Conservation (phyloP, 2,329 filamentous ascomycete species). For the Xylariaceae sp. region DNA sequence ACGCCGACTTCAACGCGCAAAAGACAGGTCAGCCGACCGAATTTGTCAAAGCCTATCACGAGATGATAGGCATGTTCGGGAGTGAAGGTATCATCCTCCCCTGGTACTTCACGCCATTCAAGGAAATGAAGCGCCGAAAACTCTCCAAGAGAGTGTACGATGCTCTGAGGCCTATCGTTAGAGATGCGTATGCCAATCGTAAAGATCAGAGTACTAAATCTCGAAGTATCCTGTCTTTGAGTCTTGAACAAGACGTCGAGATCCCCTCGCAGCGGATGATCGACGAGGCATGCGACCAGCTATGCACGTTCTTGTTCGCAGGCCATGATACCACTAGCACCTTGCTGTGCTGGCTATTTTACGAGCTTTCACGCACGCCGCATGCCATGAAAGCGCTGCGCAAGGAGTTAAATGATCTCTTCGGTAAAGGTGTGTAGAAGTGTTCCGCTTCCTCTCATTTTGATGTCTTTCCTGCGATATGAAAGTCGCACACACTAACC, state of each 20-base stretch:
- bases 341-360: conserved; percentile 8
- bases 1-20: conserved; percentile 13
- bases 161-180: conserved; percentile 1
- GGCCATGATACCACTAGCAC: conserved; percentile 14
- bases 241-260: conserved; percentile 2
- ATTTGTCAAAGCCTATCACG: conserved; percentile 7
- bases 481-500: not conserved
- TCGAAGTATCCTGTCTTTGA: conserved; percentile 7
- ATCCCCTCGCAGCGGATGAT: not conserved
- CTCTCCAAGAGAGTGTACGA: conserved; percentile 4
- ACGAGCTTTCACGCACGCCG: conserved; percentile 11
- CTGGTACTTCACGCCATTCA: conserved; percentile 7
- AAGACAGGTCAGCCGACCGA: not conserved
- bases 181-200: conserved; percentile 2
- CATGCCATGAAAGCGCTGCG: conserved; percentile 1
- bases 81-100: conserved; percentile 7
- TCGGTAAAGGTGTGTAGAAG: not conserved
- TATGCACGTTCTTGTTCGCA: conserved; percentile 14
- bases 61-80: conserved; percentile 6
- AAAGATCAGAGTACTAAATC: not conserved
- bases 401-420: not conserved
- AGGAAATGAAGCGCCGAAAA: conserved; percentile 2
- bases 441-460: not conserved
- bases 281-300: conserved; percentile 14
- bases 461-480: no score